Percentiles rank a stretch among this genome's conserved stretches.
Conservation (phyloP, 139 green algal genomes). For the Chlorella sp. region DNA sequence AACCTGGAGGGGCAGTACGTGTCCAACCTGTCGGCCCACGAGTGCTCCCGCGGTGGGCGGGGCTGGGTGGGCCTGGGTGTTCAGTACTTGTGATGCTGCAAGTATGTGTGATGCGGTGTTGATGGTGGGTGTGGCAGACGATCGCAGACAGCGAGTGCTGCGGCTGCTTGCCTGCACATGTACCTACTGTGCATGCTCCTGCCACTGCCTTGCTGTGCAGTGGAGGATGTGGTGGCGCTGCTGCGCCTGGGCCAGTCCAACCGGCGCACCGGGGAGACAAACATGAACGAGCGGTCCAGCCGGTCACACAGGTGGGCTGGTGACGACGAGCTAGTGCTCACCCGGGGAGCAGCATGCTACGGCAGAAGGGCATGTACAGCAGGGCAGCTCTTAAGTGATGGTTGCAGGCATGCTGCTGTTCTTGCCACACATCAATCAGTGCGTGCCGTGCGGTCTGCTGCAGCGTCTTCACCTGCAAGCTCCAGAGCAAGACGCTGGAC, state of each 20-base stretch:
- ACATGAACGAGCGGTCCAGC: slow-evolving; percentile 87
- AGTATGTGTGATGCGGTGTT: too few species aligned
- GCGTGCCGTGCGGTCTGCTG: not conserved
- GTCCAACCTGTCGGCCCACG: slow-evolving; percentile 74
- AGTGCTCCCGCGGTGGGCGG: slow-evolving; percentile 17
- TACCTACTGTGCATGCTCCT: not conserved
- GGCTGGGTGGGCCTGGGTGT: too few species aligned
- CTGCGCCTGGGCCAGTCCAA: slow-evolving; percentile 73
- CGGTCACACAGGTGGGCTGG: slow-evolving; percentile 77
- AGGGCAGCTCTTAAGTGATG: not conserved
- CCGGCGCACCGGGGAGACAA: slow-evolving; percentile 80
- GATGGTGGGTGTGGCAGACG: too few species aligned
- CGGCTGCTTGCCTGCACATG: not conserved
- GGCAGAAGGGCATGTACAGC: not conserved
- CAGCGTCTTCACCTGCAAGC: slow-evolving; percentile 82
- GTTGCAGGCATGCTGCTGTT: not conserved
- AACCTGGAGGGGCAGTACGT: slow-evolving; percentile 87
- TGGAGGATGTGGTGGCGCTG: slow-evolving; percentile 75
- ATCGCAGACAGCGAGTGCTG: too few species aligned
- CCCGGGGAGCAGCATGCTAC: not conserved
- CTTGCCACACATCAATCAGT: too few species aligned
- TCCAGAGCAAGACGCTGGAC: slow-evolving; percentile 58
- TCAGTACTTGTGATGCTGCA: slow-evolving; percentile 51
- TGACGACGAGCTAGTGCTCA: not conserved
- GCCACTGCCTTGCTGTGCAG: slow-evolving; percentile 53